Evolutionary conservation across 305 asterid species (phyloP), one percentile per base, ranked within the genome.

Genomic region (Fraxinus baroniana): DNA sequence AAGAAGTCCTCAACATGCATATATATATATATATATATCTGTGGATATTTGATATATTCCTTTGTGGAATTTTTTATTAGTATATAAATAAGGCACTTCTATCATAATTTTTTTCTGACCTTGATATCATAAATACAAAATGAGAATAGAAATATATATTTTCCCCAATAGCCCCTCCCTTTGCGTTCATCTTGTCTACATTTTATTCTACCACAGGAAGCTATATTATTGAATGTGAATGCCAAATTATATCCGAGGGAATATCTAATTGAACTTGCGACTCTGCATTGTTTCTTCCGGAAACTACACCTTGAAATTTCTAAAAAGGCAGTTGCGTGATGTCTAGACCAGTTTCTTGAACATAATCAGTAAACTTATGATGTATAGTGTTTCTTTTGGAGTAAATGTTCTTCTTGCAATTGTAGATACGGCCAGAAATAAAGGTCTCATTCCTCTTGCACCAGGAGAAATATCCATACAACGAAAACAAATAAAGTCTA

Each of bases 381-480:
- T 7, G 80, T 52, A 79, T 73, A 81, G 77, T 76, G 55, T 80
- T 74, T 83, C 75, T 78, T 81, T 64, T 22, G 6, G 66, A 82
- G 75, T 66, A 74, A 57, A 66, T 84, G 70, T 74, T 28, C 68
- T 64, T 64, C 73, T 22, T 86, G 82, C 36, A 46, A 80, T 74
- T 84, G 89, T 83, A 96, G 99, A 92, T 89, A 94, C 94, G 98
- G 98, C 98, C 78, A 91, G 98, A 87, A 96, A 94, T 87, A 96
- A 93, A 89, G 99, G 99, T 77, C 94, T 96, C 78, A 90, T 96
- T 89, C 98, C 99, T 74, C 94, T 94, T 60, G 89, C 93, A 80
- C 97, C 97, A 0, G 95, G 97, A 82, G 98, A 96, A 82, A 91
- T 96, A 82, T 85, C 93, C 66, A 74, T 81, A 57, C 99, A 96